Evolutionary conservation across 176 grass and related monocot genomes (phyloP), one percentile per base, ranked within the genome.

Genomic region (Miscanthus lutarioriparius): DNA sequence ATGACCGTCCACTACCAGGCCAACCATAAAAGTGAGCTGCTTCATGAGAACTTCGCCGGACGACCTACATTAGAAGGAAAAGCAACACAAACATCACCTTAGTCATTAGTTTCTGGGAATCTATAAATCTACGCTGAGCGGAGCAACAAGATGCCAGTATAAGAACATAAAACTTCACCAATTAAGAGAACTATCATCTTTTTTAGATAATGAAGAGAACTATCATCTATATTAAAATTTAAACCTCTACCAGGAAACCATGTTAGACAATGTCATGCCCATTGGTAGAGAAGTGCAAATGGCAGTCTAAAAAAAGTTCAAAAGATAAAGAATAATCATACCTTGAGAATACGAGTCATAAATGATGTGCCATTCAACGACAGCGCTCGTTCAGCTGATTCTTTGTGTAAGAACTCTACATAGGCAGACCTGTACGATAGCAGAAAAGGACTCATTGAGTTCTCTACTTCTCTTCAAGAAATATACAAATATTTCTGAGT

Each of bases 341-440:
- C 95, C 95, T 97, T 97, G 37, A 97, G 86, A 82, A 97, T 84
- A 8, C 95, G 92, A 10, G 95, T 91, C 92, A 97, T 97, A 87
- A 97, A 97, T 84, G 95, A 97, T 49, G 95, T 97, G 25, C 95
- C 95, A 87, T 94, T 97, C 61, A 97, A 74, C 9, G 95, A 92
- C 86, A 97, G 77, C 77, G 95, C 95, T 43, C 76, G 78, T 38
- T 97, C 95, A 84, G 95, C 92, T 26, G 95, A 94, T 77, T 94
- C 95, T 91, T 83, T 97, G 86, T 94, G 85, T 63, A 94, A 90
- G 76, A 97, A 97, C 74, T 97, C 95, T 14, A 97, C 82, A 45
- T 92, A 97, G 5, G 95, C 95, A 8, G 95, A 97, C 77, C 92
- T 97, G 86, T 22, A 36, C 86, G 77, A 45, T 65, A 84, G 30